A percentile compares a stretch with the other conserved stretches of the same genome.
These are phyloP conservation scores for Blastomyces emzantsi DNA, from an alignment of 2,329 filamentous ascomycete genomes.

Conservation along the genomic window DNA sequence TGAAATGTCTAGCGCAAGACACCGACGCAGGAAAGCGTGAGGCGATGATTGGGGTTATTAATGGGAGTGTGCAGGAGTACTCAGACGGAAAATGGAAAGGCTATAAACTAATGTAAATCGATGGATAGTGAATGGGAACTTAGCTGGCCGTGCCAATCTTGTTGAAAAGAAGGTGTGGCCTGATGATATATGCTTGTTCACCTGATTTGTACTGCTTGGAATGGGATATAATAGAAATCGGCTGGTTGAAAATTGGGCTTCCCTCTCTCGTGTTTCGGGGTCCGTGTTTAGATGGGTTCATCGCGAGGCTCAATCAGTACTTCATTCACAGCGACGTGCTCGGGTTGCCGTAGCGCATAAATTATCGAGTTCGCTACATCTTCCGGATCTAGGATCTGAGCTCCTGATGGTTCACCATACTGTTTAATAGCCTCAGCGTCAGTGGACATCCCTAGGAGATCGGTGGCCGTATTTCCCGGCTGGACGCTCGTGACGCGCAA, in stretches of 20 bases:
- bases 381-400: slow-evolving; percentile 62
- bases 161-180: background rate
- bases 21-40: background rate
- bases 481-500: slow-evolving; percentile 66
- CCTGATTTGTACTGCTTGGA: background rate
- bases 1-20: background rate
- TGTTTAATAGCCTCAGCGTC: slow-evolving; percentile 69
- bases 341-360: slow-evolving; percentile 64
- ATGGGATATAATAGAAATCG: background rate
- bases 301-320: slow-evolving; percentile 68
- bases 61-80: background rate
- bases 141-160: slow-evolving; percentile 1
- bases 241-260: background rate
- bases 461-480: slow-evolving; percentile 67
- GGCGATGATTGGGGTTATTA: background rate
- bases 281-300: slow-evolving; percentile 54
- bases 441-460: slow-evolving; percentile 64
- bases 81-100: background rate
- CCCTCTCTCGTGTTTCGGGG: too few species aligned
- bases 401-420: slow-evolving; percentile 65
- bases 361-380: slow-evolving; percentile 66
- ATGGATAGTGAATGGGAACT: background rate
- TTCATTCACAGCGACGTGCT: slow-evolving; percentile 71
- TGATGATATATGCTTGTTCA: background rate
- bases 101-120: slow-evolving; percentile 1